Evolutionary conservation across 768 basidiomycete genomes (phyloP).

Genomic region (Suillus variegatus): DNA sequence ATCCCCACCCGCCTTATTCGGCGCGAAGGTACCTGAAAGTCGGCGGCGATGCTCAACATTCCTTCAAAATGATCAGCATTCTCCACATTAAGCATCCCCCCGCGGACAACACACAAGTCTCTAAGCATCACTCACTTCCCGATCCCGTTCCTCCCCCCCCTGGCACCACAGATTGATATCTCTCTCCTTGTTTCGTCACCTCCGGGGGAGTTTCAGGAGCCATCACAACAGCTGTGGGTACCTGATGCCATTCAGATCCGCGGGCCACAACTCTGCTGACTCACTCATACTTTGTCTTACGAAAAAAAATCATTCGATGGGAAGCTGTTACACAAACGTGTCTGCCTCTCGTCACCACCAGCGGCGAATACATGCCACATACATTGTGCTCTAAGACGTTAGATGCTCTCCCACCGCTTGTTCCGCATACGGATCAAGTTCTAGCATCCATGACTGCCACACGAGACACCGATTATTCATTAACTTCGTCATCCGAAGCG

Average conservation of each 20-base stretch:
- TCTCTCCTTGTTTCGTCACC: neutral
- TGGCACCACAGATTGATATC: neutral
- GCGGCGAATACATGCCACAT: neutral
- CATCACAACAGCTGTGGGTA: neutral
- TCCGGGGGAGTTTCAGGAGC: conserved; percentile 1
- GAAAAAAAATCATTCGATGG: neutral
- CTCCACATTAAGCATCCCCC: neutral
- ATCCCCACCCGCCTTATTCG: conserved; percentile 8
- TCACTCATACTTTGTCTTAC: too few relatives aligned
- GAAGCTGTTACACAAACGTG: neutral
- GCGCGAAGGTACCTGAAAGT: conserved; percentile 5
- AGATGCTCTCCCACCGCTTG: neutral
- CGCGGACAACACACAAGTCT: neutral
- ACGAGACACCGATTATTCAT: neutral
- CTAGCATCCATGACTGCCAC: neutral
- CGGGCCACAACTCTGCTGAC: neutral
- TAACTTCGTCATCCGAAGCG: neutral
- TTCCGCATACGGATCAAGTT: neutral
- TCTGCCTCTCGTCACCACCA: neutral
- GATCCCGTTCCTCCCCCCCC: neutral
- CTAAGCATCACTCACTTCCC: neutral
- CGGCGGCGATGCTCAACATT: neutral
- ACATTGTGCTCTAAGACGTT: conserved; percentile 1
- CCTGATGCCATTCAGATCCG: neutral
- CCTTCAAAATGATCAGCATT: neutral